Percentiles rank a stretch among this genome's conserved stretches.
phyloP scores from a whole-genome alignment of 2,329 filamentous ascomycete genomes.

The Ophiocordyceps unilateralis region DNA sequence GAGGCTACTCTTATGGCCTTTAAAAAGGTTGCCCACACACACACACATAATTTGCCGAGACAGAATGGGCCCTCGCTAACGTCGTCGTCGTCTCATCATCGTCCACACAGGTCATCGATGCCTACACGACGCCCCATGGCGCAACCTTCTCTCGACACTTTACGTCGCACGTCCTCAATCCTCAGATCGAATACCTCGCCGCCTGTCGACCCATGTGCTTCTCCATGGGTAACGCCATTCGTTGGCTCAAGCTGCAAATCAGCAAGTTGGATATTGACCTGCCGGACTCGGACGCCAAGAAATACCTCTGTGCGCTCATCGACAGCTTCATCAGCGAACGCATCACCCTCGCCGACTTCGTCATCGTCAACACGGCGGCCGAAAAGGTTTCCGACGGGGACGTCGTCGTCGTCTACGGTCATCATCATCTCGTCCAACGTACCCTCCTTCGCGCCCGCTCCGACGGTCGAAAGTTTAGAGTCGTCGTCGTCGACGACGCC shows the following conservation, averaged over 20 bases:
- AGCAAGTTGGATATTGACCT: conserved; percentile 77
- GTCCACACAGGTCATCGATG: conserved; percentile 56
- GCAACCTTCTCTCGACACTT: conserved; percentile 81
- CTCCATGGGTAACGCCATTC: conserved; percentile 91
- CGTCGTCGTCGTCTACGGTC: conserved; percentile 72
- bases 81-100: background rate
- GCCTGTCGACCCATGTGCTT: conserved; percentile 92
- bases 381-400: conserved; percentile 64
- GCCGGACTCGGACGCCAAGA: conserved; percentile 68
- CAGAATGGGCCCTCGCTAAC: no score
- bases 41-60: no score
- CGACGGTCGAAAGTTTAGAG: conserved; percentile 58
- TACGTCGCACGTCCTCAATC: conserved; percentile 76
- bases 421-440: conserved; percentile 72
- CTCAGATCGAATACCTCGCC: conserved; percentile 88
- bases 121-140: conserved; percentile 77
- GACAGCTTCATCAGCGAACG: conserved; percentile 83
- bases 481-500: conserved; percentile 65
- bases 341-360: conserved; percentile 69
- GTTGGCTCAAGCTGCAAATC: conserved; percentile 85
- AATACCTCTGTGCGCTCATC: conserved; percentile 60
- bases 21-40: conserved; percentile 50
- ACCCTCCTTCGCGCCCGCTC: conserved; percentile 57
- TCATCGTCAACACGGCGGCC: conserved; percentile 63
- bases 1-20: conserved; percentile 80